Base-by-base conservation (phyloP, 2,329 filamentous ascomycete species). In the Monosporascus sp. region DNA sequence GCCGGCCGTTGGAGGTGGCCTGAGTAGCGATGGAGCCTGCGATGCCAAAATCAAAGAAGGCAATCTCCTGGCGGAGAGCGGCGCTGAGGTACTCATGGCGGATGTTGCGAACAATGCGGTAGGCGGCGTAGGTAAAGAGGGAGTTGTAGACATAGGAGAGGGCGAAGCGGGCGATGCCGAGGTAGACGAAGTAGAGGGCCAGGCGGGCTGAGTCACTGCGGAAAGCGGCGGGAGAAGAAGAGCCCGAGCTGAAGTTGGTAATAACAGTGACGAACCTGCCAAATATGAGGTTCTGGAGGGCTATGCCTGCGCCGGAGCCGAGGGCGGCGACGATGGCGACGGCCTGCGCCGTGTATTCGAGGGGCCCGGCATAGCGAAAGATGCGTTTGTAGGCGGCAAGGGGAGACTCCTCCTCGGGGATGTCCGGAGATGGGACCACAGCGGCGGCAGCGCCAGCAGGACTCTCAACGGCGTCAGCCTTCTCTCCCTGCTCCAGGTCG, bases 1-100 rank as follows among this genome's bases (percentile, higher is more conserved):
- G 62, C 18, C 70, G 68, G 22, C 72, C 72, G 52, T 73, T 77
- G 0, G 73, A 75, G 2, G 75, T 75, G 38, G 74, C 71, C 51
- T 74, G 68, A 17, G 47, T 60, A 2, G 69, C 61, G 11, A 64
- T 58, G 6, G 68, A 69, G 4, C 70, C 71, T 31, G 62, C 61
- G 6, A 44, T 38, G n/a, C 49, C 52, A 9, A 62, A 59, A 54
- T 76, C 73, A 53, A 74, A 75, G 57, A 69, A 69, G 51, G 66
- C 65, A 28, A 75, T 67, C 49, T 73, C 70, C 53, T 75, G 70
- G 5, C 71, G 62, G 7, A 79, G 65, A 1, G 74, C 66, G 37
- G 68, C 65, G 40, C 72, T 66, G 11, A 79, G 64, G 55, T 76
- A 78, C 35, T 50, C 31, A 9, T 5, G 31, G 31, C 31, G 31